Base-by-base conservation (phyloP, 371 early-diverging fungal species). In the Dichotomocladium elegans region DNA sequence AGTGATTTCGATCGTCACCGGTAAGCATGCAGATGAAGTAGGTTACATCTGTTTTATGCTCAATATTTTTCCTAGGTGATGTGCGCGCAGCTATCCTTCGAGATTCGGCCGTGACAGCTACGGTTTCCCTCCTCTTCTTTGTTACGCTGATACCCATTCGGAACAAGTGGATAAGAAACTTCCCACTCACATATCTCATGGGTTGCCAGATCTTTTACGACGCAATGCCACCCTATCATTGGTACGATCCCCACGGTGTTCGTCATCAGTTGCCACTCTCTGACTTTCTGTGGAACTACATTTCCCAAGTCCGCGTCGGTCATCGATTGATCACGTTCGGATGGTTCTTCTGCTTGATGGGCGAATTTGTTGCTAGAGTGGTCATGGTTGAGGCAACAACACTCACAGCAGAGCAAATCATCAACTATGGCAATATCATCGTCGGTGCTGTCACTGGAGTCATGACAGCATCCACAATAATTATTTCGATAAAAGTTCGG, bases 121-220 rank as follows among this genome's bases (percentile, higher is more conserved):
- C 70, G 6, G 57, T 74, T 30, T 70, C 70, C 49, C 4, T 65
- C 1, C 51, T 70, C 53, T 79, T 79, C 46, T 43, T 72, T 8
- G 19, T 65, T 3, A 68, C 77, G 1, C 27, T 79, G 22, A 62
- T 79, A n/a, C 80, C 80, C 11, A 14, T 76, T 31, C 43, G 45
- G 14, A 70, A 67, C 21, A 49, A 47, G 29, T 63, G 69, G 57
- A 62, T 72, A 28, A 51, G 29, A 1, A 30, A 67, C 24, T 49
- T 52, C 22, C 79, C 77, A 3, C 17, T 76, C 42, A 60, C 72
- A 0, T 63, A 47, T 51, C 41, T 64, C 30, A 34, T 72, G 37
- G 60, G 61, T 14, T 55, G 62, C n/a, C 61, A 64, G 47, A 64
- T 69, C 65, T 53, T 60, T 34, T 37, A 37, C 21, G 28, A 48